Evolutionary conservation across 192 early-diverging fungal genomes (phyloP), one percentile per base, ranked within the genome.

Genomic region (Globomyces pollinis-pini): DNA sequence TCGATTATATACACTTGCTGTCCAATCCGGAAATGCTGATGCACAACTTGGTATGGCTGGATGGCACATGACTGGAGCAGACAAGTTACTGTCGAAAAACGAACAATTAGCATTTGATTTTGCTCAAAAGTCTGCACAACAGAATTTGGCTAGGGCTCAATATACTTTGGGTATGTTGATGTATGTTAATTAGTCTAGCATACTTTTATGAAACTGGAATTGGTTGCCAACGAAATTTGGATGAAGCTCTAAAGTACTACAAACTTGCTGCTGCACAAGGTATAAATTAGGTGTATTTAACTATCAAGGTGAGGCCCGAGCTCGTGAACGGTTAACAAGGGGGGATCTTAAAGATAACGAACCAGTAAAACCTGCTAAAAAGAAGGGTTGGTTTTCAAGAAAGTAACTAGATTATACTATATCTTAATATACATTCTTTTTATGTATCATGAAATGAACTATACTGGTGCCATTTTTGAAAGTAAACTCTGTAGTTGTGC

Each of bases 141-240:
- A 85, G 69, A 84, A 84, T 4, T 64, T 87, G 35, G 71, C 84
- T 13, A 77, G 84, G 57, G 91, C 90, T 0, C 84, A 89, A 74
- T 93, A 83, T 60, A 86, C 88, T 3, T 70, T 96, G 65, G 93
- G 93, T 34, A 94, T 90, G 65, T 91, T 88, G 71, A 78, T 81
- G 60, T n/a, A n/a, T n/a, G n/a, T n/a, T n/a, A n/a, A n/a, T n/a
- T n/a, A n/a, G n/a, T n/a, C n/a, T n/a, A n/a, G n/a, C n/a, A n/a
- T 80, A 74, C 41, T 85, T 84, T 44, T 87, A 79, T 63, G 76
- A 76, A 7, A 79, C 65, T 87, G 90, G 63, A 74, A 76, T 56
- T 88, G 90, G 24, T 75, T 89, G 51, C 80, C 86, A 13, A 71
- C 77, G 21, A 58, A 42, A 3, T 70, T 69, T 53, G 77, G 65